phyloP scores from a whole-genome alignment of 371 early-diverging fungal genomes.

The Zychaea mexicana region DNA sequence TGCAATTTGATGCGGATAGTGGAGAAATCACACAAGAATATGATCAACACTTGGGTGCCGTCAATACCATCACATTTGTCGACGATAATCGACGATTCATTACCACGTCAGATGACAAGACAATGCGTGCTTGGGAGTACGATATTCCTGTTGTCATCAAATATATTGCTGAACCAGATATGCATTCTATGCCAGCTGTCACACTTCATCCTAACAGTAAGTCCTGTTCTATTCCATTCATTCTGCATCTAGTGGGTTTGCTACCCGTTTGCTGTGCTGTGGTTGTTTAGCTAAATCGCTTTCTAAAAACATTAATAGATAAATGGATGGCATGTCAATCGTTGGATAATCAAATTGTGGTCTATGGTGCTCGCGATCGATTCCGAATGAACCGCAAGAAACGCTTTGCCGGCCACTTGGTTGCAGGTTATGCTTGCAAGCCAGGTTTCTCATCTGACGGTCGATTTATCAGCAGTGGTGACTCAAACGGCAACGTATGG shows the following conservation, averaged over 20 bases:
- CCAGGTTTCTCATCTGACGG: constrained; percentile 94
- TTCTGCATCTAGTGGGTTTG: no score
- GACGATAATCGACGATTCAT: constrained; percentile 94
- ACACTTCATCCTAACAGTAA: constrained; percentile 85
- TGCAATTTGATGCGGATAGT: constrained; percentile 82
- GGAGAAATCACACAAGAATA: constrained; percentile 93
- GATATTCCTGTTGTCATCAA: constrained; percentile 97
- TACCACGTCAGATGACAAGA: constrained; percentile 96
- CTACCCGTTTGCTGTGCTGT: no score
- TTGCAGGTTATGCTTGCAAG: constrained; percentile 96
- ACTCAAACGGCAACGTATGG: constrained; percentile 91
- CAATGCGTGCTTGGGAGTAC: constrained; percentile 96
- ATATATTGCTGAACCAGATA: constrained; percentile 93
- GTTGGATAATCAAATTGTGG: constrained; percentile 91
- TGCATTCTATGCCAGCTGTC: constrained; percentile 96
- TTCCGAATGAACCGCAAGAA: constrained; percentile 92
- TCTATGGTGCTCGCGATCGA: constrained; percentile 86
- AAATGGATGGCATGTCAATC: constrained; percentile 95
- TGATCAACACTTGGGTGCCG: constrained; percentile 94
- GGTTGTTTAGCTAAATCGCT: no score
- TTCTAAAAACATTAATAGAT: constrained; percentile 54
- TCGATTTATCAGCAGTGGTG: constrained; percentile 87
- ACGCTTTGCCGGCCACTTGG: constrained; percentile 88
- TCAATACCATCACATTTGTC: constrained; percentile 96
- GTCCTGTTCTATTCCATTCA: constrained; percentile 28